Conservation (phyloP, 371 early-diverging fungal genomes). For the Mortierella sp. region DNA sequence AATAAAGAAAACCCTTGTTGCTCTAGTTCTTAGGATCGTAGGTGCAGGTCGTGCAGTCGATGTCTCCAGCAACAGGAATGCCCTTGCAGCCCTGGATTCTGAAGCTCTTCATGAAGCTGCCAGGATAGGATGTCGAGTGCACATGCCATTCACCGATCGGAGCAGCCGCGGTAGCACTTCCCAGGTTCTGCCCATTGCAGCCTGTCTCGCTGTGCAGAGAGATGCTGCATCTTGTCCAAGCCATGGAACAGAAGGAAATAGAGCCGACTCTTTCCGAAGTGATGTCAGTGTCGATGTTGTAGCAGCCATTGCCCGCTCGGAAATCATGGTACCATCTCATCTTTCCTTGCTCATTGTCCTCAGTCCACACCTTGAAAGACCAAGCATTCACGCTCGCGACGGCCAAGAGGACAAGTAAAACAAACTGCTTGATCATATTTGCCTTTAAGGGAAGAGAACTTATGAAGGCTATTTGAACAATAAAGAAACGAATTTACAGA, state of each 20-base stretch:
- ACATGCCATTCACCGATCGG: slow-evolving; percentile 6
- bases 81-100: slow-evolving; percentile 13
- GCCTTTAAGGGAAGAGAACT: too few relatives aligned
- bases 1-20: too few relatives aligned
- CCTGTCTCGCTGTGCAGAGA: slow-evolving; percentile 3
- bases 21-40: not conserved
- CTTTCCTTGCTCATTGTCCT: not conserved
- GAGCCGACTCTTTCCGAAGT: slow-evolving; percentile 8
- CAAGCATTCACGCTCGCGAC: slow-evolving; percentile 14
- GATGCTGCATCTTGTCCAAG: slow-evolving; percentile 12
- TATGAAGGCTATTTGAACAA: too few relatives aligned
- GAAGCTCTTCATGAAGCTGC: slow-evolving; percentile 17
- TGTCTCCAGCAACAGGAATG: not conserved
- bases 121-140: not conserved
- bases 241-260: slow-evolving; percentile 11
- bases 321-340: not conserved
- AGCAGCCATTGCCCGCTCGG: slow-evolving; percentile 16
- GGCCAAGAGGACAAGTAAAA: slow-evolving; percentile 3
- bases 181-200: slow-evolving; percentile 2
- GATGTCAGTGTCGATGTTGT: slow-evolving; percentile 5
- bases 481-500: too few relatives aligned
- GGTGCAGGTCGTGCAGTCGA: slow-evolving; percentile 8
- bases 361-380: slow-evolving; percentile 13
- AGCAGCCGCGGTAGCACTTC: slow-evolving; percentile 11
- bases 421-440: slow-evolving; percentile 17